Evolutionary conservation across 2,329 filamentous ascomycete species (phyloP).

Genomic region (Claviceps arundinis): DNA sequence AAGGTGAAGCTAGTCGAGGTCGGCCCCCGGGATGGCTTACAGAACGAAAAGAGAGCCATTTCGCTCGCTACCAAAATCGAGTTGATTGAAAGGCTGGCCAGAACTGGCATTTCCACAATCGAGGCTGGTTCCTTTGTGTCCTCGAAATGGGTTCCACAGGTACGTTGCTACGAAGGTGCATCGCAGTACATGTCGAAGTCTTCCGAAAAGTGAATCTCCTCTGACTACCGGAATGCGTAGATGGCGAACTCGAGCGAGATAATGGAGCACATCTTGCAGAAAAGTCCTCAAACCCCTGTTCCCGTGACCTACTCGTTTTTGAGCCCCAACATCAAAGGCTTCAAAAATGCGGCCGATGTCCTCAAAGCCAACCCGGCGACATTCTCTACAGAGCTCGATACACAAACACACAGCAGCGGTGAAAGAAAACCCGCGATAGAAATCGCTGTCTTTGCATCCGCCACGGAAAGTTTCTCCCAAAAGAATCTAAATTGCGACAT

Average conservation of each 20-base stretch:
- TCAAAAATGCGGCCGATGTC: slow-evolving; percentile 47
- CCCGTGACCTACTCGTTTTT: slow-evolving; percentile 69
- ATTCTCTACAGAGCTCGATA: slow-evolving; percentile 37
- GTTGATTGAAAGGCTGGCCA: slow-evolving; percentile 54
- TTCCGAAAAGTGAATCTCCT: background rate
- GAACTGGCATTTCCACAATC: slow-evolving; percentile 58
- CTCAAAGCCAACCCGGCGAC: slow-evolving; percentile 37
- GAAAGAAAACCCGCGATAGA: slow-evolving; percentile 42
- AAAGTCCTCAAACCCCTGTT: slow-evolving; percentile 36
- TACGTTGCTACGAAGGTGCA: slow-evolving; percentile 18
- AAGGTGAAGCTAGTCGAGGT: slow-evolving; percentile 63
- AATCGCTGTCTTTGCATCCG: slow-evolving; percentile 68
- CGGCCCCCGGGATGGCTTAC: slow-evolving; percentile 72
- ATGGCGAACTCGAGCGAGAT: slow-evolving; percentile 72
- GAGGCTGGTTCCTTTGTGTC: slow-evolving; percentile 75
- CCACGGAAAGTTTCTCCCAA: slow-evolving; percentile 67
- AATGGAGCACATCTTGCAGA: slow-evolving; percentile 51
- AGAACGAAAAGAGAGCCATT: slow-evolving; percentile 67
- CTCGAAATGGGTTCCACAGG: slow-evolving; percentile 76
- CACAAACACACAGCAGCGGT: slow-evolving; percentile 22
- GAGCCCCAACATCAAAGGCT: slow-evolving; percentile 61
- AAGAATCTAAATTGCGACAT: slow-evolving; percentile 76
- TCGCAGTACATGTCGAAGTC: background rate
- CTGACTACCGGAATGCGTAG: slow-evolving; percentile 24
- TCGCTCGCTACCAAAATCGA: slow-evolving; percentile 62